Conservation (phyloP, 1,284 basidiomycete species). For the Apiotrichum gamsii region DNA sequence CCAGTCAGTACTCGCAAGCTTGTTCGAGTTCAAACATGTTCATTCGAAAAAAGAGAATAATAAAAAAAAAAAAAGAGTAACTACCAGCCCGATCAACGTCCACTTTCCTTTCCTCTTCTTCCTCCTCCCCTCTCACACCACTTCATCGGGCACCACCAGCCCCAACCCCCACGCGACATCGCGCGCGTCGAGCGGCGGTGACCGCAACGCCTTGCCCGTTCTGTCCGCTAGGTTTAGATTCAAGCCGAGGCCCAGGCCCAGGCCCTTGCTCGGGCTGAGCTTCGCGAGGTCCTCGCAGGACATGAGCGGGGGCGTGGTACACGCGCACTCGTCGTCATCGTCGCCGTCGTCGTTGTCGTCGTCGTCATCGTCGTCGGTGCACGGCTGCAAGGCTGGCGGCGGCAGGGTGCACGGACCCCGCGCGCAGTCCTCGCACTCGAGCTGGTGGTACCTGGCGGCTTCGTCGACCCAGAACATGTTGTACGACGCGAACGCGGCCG, state of each 20-base stretch:
- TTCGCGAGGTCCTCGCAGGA: constrained; percentile 11
- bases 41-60: neutral
- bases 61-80: neutral
- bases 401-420: no score
- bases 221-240: neutral
- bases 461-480: neutral
- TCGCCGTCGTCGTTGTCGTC: constrained; percentile 10
- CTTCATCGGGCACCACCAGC: no score
- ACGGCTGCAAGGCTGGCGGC: constrained; percentile 4
- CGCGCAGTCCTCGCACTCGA: constrained; percentile 22
- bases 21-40: no score
- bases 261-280: neutral
- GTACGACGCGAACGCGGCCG: neutral
- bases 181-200: no score
- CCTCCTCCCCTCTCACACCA: no score
- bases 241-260: neutral
- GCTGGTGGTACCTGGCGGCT: constrained; percentile 18
- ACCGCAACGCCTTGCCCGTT: neutral
- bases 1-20: no score
- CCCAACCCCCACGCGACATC: no score
- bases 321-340: constrained; percentile 10
- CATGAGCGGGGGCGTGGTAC: constrained; percentile 26
- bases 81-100: neutral
- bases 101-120: no score
- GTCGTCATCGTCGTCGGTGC: constrained; percentile 14